phyloP scores from a whole-genome alignment of 176 grass and related monocot genomes.

The Bothriochloa decipiens region DNA sequence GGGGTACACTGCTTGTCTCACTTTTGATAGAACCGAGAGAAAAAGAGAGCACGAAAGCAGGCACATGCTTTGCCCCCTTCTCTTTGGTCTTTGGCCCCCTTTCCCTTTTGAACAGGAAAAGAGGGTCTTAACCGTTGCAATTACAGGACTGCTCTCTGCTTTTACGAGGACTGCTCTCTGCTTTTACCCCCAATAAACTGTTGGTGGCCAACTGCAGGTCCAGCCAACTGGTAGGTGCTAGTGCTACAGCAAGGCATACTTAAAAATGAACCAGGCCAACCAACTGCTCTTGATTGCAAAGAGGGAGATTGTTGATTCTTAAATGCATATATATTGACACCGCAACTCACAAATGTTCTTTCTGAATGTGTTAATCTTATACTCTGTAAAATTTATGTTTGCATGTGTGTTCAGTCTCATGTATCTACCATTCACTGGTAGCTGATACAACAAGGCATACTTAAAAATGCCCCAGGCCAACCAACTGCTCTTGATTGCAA shows the following conservation, averaged over 20 bases:
- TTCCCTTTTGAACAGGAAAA: conserved; percentile 54
- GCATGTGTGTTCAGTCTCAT: no score
- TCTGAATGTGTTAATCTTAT: neutral
- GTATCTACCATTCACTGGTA: neutral
- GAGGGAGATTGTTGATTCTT: conserved; percentile 43
- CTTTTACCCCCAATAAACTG: conserved; percentile 27
- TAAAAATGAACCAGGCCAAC: conserved; percentile 52
- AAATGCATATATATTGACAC: conserved; percentile 45
- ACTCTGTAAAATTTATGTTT: neutral
- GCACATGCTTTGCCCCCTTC: conserved; percentile 44
- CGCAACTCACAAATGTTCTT: conserved; percentile 33
- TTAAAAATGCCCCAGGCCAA: conserved; percentile 50
- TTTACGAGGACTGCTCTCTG: no score
- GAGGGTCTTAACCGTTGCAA: conserved; percentile 32
- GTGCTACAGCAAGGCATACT: conserved; percentile 40
- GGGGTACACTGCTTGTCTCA: conserved; percentile 41
- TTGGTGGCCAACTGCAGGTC: conserved; percentile 42
- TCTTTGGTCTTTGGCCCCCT: conserved; percentile 36
- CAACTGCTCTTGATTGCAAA: conserved; percentile 52
- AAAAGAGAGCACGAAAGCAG: conserved; percentile 51
- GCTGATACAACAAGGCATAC: conserved; percentile 40
- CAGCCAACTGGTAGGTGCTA: conserved; percentile 48
- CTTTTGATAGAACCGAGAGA: conserved; percentile 62
- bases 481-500: conserved; percentile 53
- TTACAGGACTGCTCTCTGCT: conserved; percentile 36